Base-by-base conservation (phyloP, 306 rosid genomes). In the Herpetospermum pedunculosum region DNA sequence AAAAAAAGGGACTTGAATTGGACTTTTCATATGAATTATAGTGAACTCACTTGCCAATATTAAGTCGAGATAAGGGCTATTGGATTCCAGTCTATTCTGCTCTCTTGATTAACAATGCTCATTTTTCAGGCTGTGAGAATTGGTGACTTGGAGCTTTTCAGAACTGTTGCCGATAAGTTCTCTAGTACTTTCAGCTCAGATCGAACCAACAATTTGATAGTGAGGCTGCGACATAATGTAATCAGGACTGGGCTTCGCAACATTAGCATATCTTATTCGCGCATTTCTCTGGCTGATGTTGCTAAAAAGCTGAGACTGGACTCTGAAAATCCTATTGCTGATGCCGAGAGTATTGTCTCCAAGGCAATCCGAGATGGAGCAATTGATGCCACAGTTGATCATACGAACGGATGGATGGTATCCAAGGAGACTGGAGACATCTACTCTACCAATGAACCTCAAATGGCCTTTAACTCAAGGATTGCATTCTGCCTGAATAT, bases 301-400 rank as follows among this genome's bases (percentile, higher is more conserved):
- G 97, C 99, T n/a, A 86, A 88, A 76, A 95, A 95, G 76, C 72
- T 95, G 90, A 88, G 97, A 79, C 70, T 95, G 89, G 90, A 89
- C 75, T 96, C 98, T 5, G 77, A 41, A 68, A 68, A 68, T 68
- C 73, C 54, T 14, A 26, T 89, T 72, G 99, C 96, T 80, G 96
- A 81, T 73, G 84, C 85, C 0, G 88, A 84, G 90, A 95, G 97
- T 84, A 95, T 95, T 62, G 99, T 95, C 49, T 40, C 99, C 37
- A 95, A 95, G 96, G 97, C 99, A 26, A 95, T 91, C 76, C 88
- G 95, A 23, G 98, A 94, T 79, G 95, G 97, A 70, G 88, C 88
- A 41, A 84, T 84, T 21, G 88, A 84, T 63, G 88, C 88, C 32
- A 82, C 80, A 3, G 75, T 95, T 76, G 97, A 95, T 82, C 97